Conservation (phyloP, 169 alveolate genomes). For the Blepharisma undulans region DNA sequence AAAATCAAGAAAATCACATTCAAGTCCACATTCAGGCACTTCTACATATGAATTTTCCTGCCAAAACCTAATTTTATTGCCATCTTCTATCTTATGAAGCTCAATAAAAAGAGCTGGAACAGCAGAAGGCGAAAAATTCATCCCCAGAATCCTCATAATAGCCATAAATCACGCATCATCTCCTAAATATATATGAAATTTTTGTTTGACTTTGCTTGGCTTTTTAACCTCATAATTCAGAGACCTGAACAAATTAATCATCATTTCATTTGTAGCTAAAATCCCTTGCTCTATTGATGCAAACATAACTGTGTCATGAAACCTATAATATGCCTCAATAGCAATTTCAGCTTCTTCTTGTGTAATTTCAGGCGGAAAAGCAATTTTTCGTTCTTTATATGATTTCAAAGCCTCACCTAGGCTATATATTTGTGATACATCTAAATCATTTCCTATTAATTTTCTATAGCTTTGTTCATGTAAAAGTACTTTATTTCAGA, state of each 20-base stretch:
- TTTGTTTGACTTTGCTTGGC: not conserved
- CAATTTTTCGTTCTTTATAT: not conserved
- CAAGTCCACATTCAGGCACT: not conserved
- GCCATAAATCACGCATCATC: not conserved
- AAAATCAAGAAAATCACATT: not conserved
- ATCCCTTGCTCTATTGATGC: not conserved
- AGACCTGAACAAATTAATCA: not conserved
- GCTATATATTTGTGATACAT: not conserved
- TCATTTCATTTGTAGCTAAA: not conserved
- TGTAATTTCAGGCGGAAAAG: not conserved
- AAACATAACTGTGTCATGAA: not conserved
- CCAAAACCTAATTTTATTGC: not conserved
- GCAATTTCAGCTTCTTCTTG: not conserved
- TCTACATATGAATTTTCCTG: not conserved
- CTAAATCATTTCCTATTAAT: not conserved
- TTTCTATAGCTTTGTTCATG: not conserved
- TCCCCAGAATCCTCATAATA: not conserved
- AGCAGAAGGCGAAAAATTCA: not conserved
- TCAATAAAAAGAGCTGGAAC: not conserved
- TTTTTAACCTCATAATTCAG: not conserved
- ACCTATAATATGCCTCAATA: not conserved
- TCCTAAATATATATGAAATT: not conserved
- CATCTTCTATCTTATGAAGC: not conserved
- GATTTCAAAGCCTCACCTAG: not conserved
- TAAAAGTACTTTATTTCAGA: not conserved